Percentiles rank a stretch among this genome's conserved stretches.
These are phyloP conservation scores for Vitis amurensis DNA, from an alignment of 164 flowering plant species.

Conservation along the genomic window DNA sequence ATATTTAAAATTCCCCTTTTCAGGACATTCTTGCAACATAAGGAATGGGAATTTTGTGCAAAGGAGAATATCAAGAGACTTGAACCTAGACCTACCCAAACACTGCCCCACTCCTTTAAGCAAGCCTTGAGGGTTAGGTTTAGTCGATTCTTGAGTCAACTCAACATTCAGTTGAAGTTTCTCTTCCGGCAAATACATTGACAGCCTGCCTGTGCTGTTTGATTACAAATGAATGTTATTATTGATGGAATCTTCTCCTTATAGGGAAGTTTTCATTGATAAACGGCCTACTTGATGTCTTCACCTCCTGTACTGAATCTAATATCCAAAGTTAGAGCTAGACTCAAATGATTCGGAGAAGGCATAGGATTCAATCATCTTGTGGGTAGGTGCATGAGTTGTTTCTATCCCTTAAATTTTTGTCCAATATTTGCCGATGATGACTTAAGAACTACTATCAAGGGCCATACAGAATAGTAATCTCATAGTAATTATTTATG, in stretches of 20 bases:
- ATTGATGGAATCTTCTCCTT: too few relatives aligned
- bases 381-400: not conserved
- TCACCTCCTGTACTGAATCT: too few relatives aligned
- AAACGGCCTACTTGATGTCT: not conserved
- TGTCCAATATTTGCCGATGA: not conserved
- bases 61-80: not conserved
- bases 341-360: too few relatives aligned
- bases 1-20: too few relatives aligned
- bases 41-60: not conserved
- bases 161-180: not conserved
- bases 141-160: not conserved
- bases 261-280: not conserved
- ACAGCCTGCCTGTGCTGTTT: not conserved
- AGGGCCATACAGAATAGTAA: not conserved
- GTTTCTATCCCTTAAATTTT: not conserved
- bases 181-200: not conserved
- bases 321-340: too few relatives aligned
- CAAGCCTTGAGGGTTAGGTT: too few relatives aligned
- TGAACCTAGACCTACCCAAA: not conserved
- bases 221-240: not conserved
- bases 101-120: too few relatives aligned
- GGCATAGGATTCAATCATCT: too few relatives aligned
- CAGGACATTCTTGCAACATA: too few relatives aligned
- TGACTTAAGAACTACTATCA: not conserved
- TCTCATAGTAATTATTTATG: not conserved